Percentiles rank a stretch among this genome's conserved stretches.
Conservation (phyloP, 2,329 filamentous ascomycete species). For the Alternaria brassicae region DNA sequence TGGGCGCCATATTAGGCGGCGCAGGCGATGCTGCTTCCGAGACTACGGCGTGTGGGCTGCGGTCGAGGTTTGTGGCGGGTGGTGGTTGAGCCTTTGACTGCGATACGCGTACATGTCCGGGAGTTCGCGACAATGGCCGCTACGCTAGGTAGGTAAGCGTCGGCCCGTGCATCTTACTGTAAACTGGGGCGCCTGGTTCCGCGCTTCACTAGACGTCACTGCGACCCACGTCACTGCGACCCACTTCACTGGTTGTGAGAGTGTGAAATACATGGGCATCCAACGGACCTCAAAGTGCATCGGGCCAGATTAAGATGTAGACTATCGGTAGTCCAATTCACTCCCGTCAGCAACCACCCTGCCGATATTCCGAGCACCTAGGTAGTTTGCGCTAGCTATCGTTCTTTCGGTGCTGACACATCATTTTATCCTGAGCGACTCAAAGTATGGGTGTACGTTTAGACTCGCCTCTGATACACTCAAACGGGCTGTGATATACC, state of each 20-base stretch:
- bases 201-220: conserved; percentile 14
- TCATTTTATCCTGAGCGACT: too few relatives aligned
- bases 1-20: conserved; percentile 40
- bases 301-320: neutral
- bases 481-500: too few relatives aligned
- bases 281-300: neutral
- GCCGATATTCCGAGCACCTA: too few relatives aligned
- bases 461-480: too few relatives aligned
- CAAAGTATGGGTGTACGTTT: too few relatives aligned
- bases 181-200: conserved; percentile 5
- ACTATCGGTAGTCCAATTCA: too few relatives aligned
- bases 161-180: conserved; percentile 9
- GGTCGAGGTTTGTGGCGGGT: conserved; percentile 6
- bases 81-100: conserved; percentile 6
- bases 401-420: too few relatives aligned
- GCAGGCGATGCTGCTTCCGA: conserved; percentile 39
- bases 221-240: neutral
- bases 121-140: conserved; percentile 20
- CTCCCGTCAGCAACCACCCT: neutral
- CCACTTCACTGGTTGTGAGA: neutral
- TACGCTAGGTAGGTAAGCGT: neutral
- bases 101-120: conserved; percentile 14
- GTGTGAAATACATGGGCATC: neutral
- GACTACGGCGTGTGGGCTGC: conserved; percentile 10
- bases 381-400: too few relatives aligned